phyloP scores from a whole-genome alignment of 768 basidiomycete species.

The Collybia sordida region DNA sequence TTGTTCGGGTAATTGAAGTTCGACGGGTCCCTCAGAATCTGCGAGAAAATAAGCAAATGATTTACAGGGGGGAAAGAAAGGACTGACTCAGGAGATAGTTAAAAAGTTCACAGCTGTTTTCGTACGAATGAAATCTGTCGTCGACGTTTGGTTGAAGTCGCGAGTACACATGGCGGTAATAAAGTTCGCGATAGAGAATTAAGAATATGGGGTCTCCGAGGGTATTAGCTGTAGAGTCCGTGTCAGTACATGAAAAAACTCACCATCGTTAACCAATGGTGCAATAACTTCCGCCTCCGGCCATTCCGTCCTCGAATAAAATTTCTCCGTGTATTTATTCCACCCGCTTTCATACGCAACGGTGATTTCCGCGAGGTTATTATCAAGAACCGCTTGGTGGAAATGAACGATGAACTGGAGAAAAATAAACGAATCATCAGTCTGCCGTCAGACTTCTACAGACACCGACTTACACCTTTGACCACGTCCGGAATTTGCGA shows the following conservation, averaged over 20 bases:
- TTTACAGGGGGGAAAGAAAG: not conserved
- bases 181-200: constrained; percentile 94
- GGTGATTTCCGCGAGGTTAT: constrained; percentile 89
- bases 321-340: constrained; percentile 96
- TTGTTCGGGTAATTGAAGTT: constrained; percentile 92
- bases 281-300: constrained; percentile 96
- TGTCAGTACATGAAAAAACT: constrained; percentile 18
- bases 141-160: constrained; percentile 93
- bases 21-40: constrained; percentile 94
- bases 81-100: constrained; percentile 91
- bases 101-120: constrained; percentile 98
- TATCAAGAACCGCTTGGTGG: constrained; percentile 88
- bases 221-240: not conserved
- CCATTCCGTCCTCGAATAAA: constrained; percentile 94
- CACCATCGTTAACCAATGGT: constrained; percentile 90
- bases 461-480: constrained; percentile 62
- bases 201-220: constrained; percentile 86
- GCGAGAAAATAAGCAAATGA: not conserved
- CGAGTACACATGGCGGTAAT: constrained; percentile 95
- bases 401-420: constrained; percentile 91
- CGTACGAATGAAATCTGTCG: constrained; percentile 96
- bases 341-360: constrained; percentile 95
- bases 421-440: constrained; percentile 1
- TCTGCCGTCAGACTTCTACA: constrained; percentile 1
- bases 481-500: constrained; percentile 86